A percentile compares a stretch with the other conserved stretches of the same genome.
Evolutionary conservation across 805 yeast genomes (phyloP).

Genomic region (Monosporozyma aerobia): DNA sequence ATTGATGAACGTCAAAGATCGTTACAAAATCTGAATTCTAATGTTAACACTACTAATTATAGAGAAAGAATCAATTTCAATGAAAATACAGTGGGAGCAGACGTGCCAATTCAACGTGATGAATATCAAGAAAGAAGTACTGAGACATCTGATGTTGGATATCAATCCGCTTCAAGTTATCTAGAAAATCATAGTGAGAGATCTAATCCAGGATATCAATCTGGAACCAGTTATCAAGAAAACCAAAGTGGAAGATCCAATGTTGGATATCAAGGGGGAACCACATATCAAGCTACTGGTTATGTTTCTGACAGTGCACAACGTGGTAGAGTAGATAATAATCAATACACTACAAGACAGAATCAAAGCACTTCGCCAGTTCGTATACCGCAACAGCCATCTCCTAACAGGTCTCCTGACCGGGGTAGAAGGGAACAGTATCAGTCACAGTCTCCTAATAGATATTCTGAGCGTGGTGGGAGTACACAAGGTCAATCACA

Average conservation of each 20-base stretch:
- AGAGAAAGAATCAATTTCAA: conserved; percentile 1
- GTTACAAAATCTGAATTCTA: background rate
- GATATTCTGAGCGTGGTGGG: background rate
- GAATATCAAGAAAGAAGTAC: background rate
- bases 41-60: background rate
- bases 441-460: background rate
- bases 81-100: background rate
- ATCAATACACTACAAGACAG: conserved; percentile 1
- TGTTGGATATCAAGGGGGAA: no score
- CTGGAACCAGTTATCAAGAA: no score
- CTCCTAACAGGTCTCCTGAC: background rate
- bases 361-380: background rate
- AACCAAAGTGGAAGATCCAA: no score
- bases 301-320: background rate
- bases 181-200: no score
- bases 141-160: background rate
- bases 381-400: background rate
- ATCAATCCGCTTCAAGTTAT: no score
- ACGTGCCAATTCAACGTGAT: background rate
- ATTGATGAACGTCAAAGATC: background rate
- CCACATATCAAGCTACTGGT: background rate
- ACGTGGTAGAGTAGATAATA: background rate
- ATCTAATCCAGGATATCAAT: no score
- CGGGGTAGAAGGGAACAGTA: conserved; percentile 1
- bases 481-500: conserved; percentile 1